Percentiles rank a stretch among this genome's conserved stretches.
Evolutionary conservation across 2,329 filamentous ascomycete genomes (phyloP).

Genomic region (Macroventuria anomochaeta): DNA sequence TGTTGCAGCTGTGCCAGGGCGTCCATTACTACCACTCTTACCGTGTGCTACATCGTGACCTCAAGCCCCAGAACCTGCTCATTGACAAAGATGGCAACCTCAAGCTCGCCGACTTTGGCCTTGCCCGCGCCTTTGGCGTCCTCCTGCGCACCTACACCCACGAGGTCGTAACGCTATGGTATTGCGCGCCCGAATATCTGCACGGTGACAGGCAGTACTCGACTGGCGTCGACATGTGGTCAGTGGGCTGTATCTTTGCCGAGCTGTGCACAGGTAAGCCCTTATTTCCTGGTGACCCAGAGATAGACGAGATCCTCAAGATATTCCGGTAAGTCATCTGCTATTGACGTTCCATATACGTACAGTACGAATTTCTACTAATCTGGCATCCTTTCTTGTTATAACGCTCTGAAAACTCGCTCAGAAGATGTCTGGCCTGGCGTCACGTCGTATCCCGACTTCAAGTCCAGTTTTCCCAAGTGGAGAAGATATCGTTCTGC

Average conservation of each 20-base stretch:
- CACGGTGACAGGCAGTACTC: slow-evolving; percentile 88
- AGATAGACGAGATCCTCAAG: too few relatives aligned
- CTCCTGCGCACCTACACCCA: slow-evolving; percentile 91
- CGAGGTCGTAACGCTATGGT: slow-evolving; percentile 66
- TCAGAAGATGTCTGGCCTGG: too few relatives aligned
- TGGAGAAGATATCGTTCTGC: too few relatives aligned
- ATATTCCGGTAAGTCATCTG: too few relatives aligned
- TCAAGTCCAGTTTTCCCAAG: too few relatives aligned
- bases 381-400: too few relatives aligned
- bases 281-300: slow-evolving; percentile 85
- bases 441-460: too few relatives aligned
- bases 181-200: slow-evolving; percentile 59
- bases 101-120: slow-evolving; percentile 87
- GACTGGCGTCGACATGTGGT: slow-evolving; percentile 96
- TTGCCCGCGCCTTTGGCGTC: slow-evolving; percentile 88
- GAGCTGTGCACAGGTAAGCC: slow-evolving; percentile 96
- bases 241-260: slow-evolving; percentile 89
- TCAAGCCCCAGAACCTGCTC: slow-evolving; percentile 66
- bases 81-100: slow-evolving; percentile 87
- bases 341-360: too few relatives aligned
- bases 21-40: neutral
- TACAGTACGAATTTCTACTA: too few relatives aligned
- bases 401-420: too few relatives aligned
- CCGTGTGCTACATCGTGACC: neutral
- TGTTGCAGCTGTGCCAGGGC: too few relatives aligned